Evolutionary conservation across 805 yeast species (phyloP).

Genomic region (Wickerhamiella australiensis): DNA sequence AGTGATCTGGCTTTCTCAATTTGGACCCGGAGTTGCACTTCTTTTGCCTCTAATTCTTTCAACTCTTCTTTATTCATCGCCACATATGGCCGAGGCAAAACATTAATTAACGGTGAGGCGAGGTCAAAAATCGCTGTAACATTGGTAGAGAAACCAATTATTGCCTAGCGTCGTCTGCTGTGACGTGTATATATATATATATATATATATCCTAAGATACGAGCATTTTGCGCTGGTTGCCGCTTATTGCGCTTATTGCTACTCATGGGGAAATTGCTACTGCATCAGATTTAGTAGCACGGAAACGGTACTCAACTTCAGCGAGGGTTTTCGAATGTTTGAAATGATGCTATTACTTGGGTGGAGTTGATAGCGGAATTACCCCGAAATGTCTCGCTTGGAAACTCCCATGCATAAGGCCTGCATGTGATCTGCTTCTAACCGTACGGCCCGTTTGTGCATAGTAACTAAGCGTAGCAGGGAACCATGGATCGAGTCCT

Average conservation of each 20-base stretch:
- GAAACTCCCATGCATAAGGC: not conserved
- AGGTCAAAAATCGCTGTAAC: too few relatives aligned
- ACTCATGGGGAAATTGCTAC: not conserved
- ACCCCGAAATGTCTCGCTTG: not conserved
- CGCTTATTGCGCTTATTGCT: not conserved
- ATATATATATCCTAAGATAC: too few relatives aligned
- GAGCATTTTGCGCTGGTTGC: not conserved
- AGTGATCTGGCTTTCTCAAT: slow-evolving; percentile 8
- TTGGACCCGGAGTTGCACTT: slow-evolving; percentile 1
- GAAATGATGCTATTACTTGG: too few relatives aligned
- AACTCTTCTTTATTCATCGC: slow-evolving; percentile 2
- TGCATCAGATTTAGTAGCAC: not conserved
- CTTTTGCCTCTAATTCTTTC: slow-evolving; percentile 1
- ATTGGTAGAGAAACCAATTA: too few relatives aligned
- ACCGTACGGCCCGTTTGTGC: not conserved
- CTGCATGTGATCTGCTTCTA: not conserved
- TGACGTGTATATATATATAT: too few relatives aligned
- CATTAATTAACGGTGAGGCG: not conserved
- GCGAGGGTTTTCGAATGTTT: too few relatives aligned
- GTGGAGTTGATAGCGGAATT: not conserved
- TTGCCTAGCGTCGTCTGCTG: too few relatives aligned
- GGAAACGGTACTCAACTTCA: too few relatives aligned
- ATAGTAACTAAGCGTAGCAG: not conserved
- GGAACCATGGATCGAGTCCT: not conserved
- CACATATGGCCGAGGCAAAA: not conserved